Base-by-base conservation (phyloP, 208 protist species). In the Acanthamoeba triangularis region DNA sequence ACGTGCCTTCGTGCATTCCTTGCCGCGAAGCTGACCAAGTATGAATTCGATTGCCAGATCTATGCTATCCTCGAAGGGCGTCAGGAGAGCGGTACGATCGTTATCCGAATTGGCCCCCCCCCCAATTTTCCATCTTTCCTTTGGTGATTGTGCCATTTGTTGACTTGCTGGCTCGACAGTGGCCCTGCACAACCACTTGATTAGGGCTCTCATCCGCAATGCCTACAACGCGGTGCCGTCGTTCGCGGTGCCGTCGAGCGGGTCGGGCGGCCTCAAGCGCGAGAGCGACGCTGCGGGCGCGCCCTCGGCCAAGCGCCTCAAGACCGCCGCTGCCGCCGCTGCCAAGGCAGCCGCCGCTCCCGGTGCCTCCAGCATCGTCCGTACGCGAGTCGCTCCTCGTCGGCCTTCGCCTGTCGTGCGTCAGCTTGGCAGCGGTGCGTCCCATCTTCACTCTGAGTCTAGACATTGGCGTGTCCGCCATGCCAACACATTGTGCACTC, bases 221-320 rank as follows among this genome's bases (percentile, higher is more conserved):
- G 87, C 87, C 11, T 93, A 93, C 87, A 93, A 49, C 35, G 87
- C 87, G 4, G 87, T 76, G 52, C 87, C 87, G n/a, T 93, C 87
- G n/a, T 93, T 76, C 33, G 23, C 61, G 49, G 25, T 74, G 61
- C 59, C 54, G 47, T 28, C 87, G 61, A 10, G 37, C 6, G 25
- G 28, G 35, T 59, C 35, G 25, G 25, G 8, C 30, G 52, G 33
- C 11, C 11, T 63, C 59, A 76, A 67, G 61, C 63, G 63, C 33
- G 87, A 76, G 35, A 13, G 23, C 33, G 47, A 90, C 5, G 87
- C 37, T 47, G n/a, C 11, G 13, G 20, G 35, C 7, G 87, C 87
- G 41, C 52, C 87, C 20, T 30, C 52, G 41, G 87, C 54, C 61
- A 76, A 67, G 63, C 87, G 61, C n/a, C 52, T 56, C 52, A 67